Evolutionary conservation across 176 grass and related monocot genomes (phyloP).

Genomic region (Thalia dealbata): DNA sequence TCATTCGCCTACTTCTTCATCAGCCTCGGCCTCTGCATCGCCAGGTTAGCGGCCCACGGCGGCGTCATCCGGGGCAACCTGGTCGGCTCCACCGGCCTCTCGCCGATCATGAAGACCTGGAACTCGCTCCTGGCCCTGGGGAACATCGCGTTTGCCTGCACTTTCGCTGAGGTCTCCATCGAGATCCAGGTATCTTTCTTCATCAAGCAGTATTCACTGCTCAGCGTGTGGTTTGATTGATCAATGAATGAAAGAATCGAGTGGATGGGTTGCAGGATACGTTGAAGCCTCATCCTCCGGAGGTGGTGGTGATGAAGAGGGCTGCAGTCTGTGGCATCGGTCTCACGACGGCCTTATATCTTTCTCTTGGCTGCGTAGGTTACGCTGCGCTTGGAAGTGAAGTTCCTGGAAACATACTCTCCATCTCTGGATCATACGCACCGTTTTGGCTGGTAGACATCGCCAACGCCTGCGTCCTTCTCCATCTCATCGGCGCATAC

Average conservation of each 20-base stretch:
- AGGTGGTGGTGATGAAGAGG: conserved; percentile 78
- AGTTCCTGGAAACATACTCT: conserved; percentile 72
- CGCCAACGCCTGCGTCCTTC: conserved; percentile 76
- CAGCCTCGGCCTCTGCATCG: conserved; percentile 77
- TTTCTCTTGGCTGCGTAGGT: conserved; percentile 57
- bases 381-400: conserved; percentile 79
- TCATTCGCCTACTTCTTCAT: conserved; percentile 96
- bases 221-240: too few species aligned
- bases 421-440: conserved; percentile 65
- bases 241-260: too few species aligned
- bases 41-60: conserved; percentile 60
- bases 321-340: conserved; percentile 51
- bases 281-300: conserved; percentile 54
- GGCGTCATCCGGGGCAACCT: conserved; percentile 43
- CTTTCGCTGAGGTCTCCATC: conserved; percentile 87
- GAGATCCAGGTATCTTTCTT: conserved; percentile 87
- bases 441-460: conserved; percentile 94
- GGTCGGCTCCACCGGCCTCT: conserved; percentile 25
- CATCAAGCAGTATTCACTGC: too few species aligned
- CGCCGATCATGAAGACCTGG: conserved; percentile 41
- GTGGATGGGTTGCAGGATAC: conserved; percentile 34
- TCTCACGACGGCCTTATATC: conserved; percentile 75
- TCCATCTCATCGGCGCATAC: conserved; percentile 88
- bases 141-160: conserved; percentile 94
- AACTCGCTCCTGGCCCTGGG: conserved; percentile 82